Evolutionary conservation across 495 filamentous ascomycete species (phyloP).

Genomic region (Penicillium longicatenatum): DNA sequence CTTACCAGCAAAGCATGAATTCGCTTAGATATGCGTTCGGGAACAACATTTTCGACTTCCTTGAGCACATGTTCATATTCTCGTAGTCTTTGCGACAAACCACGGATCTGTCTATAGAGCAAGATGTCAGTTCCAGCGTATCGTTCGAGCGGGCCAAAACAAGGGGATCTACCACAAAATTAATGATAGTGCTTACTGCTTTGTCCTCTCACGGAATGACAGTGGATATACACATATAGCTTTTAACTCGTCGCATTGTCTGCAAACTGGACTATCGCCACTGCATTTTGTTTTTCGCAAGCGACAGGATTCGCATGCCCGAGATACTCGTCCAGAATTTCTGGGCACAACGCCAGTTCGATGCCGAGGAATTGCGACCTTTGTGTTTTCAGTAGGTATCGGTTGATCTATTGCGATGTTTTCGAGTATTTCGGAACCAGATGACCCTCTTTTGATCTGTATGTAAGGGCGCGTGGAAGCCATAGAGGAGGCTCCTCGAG

Average conservation of each 20-base stretch:
- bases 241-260: constrained; percentile 53
- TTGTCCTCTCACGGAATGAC: constrained; percentile 52
- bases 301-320: constrained; percentile 70
- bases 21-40: neutral
- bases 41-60: neutral
- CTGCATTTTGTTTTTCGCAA: constrained; percentile 64
- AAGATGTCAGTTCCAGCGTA: neutral
- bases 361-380: constrained; percentile 13
- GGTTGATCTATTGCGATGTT: neutral
- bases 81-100: neutral
- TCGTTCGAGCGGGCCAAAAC: neutral
- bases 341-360: neutral
- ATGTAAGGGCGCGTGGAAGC: neutral
- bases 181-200: constrained; percentile 1
- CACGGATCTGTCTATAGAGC: neutral
- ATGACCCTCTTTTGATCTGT: neutral
- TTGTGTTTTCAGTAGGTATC: neutral
- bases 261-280: constrained; percentile 56
- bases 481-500: neutral
- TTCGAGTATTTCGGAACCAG: neutral
- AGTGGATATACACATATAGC: constrained; percentile 52
- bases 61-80: neutral
- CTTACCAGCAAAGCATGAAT: neutral
- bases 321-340: constrained; percentile 32
- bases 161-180: neutral